Conservation (phyloP, 371 early-diverging fungal species). For the Gilbertella persicaria region DNA sequence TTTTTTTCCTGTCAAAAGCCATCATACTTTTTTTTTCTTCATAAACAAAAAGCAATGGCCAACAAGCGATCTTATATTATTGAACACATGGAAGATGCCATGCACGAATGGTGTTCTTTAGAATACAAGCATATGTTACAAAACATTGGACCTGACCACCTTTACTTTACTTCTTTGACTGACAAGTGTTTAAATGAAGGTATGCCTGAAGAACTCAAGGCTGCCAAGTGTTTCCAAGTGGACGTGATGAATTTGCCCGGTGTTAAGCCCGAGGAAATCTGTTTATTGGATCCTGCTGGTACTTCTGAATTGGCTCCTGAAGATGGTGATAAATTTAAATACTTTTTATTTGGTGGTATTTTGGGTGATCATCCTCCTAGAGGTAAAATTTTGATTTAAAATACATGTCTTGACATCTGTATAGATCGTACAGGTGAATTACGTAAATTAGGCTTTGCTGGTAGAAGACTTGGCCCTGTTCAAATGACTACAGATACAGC, state of each 20-base stretch:
- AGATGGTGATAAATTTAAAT: constrained; percentile 71
- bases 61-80: constrained; percentile 55
- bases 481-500: constrained; percentile 81
- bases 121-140: constrained; percentile 80
- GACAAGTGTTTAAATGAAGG: constrained; percentile 47
- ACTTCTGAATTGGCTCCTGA: constrained; percentile 61
- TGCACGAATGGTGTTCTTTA: constrained; percentile 74
- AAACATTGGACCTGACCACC: constrained; percentile 57
- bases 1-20: too few species aligned
- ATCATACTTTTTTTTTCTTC: constrained; percentile 4
- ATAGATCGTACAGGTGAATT: constrained; percentile 77
- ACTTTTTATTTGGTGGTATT: constrained; percentile 84
- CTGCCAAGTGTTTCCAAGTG: constrained; percentile 59
- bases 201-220: constrained; percentile 55
- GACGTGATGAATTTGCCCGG: constrained; percentile 63
- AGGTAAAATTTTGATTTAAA: constrained; percentile 39
- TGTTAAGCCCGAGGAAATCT: constrained; percentile 60
- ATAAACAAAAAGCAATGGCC: neutral
- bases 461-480: constrained; percentile 73
- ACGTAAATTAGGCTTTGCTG: constrained; percentile 73
- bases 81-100: constrained; percentile 79
- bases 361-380: constrained; percentile 71
- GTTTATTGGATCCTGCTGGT: constrained; percentile 75
- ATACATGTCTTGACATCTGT: neutral
- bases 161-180: constrained; percentile 62